Conservation (phyloP, 2,329 filamentous ascomycete species). For the Arthrobotrys sinensis region DNA sequence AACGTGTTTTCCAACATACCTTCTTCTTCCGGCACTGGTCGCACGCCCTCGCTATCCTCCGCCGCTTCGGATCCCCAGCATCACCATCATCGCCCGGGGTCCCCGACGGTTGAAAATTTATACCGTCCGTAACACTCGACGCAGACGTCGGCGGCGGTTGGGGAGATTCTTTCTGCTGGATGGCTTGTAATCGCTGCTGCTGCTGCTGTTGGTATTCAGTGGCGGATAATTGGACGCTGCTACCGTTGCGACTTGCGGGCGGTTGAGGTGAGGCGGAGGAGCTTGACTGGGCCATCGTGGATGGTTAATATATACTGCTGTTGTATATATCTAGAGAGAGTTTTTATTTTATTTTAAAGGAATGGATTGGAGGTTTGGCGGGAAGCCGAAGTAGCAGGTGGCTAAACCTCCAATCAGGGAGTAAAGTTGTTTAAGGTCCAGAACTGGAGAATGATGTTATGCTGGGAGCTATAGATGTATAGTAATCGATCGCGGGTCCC, state of each 20-base stretch:
- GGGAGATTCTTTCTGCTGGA: conserved; percentile 25
- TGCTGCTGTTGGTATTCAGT: conserved; percentile 55
- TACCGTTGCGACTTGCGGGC: conserved; percentile 34
- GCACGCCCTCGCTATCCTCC: conserved; percentile 82
- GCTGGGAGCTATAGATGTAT: neutral
- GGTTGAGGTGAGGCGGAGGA: conserved; percentile 40
- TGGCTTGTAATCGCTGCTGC: conserved; percentile 33
- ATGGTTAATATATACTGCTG: too few relatives aligned
- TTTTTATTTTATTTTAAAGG: too few relatives aligned
- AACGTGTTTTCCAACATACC: conserved; percentile 10
- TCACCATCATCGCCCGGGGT: conserved; percentile 22
- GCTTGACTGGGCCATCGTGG: conserved; percentile 42
- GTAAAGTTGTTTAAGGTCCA: neutral
- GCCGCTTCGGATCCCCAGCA: conserved; percentile 39
- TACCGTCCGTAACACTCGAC: conserved; percentile 6
- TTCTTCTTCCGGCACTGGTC: conserved; percentile 88
- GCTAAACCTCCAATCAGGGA: conserved; percentile 7
- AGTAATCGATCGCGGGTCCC: too few relatives aligned
- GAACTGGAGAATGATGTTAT: neutral
- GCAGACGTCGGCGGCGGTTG: conserved; percentile 23
- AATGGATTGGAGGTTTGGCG: neutral
- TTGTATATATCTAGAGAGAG: too few relatives aligned
- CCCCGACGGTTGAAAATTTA: conserved; percentile 29
- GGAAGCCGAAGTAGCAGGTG: neutral
- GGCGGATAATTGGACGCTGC: conserved; percentile 56